Conservation (phyloP, 106 monocot species). For the Cymbidium sinense region DNA sequence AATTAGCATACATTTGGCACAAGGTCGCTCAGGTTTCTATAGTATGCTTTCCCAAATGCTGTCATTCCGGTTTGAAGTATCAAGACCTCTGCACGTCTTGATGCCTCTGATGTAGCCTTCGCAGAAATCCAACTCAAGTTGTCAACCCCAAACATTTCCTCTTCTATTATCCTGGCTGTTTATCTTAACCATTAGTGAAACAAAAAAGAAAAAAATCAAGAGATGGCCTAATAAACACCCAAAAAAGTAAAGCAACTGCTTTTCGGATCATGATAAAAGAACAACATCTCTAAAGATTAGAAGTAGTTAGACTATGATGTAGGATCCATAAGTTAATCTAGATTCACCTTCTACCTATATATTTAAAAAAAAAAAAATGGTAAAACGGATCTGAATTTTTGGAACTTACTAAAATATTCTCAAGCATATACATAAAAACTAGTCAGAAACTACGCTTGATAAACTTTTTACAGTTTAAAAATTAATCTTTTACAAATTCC, state of each 20-base stretch:
- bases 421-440: no score
- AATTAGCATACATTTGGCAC: conserved; percentile 58
- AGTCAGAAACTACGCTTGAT: no score
- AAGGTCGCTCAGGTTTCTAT: conserved; percentile 66
- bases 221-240: neutral
- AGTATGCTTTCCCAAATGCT: conserved; percentile 79
- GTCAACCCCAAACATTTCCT: conserved; percentile 82
- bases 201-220: neutral
- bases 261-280: neutral
- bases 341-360: neutral
- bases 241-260: neutral
- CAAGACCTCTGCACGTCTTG: conserved; percentile 46
- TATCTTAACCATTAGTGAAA: conserved; percentile 9
- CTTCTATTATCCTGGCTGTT: conserved; percentile 84
- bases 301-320: neutral
- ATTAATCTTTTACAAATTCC: neutral
- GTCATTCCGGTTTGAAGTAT: conserved; percentile 89
- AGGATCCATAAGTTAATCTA: neutral
- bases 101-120: conserved; percentile 64
- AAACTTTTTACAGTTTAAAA: no score
- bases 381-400: neutral
- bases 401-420: neutral
- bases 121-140: conserved; percentile 90
- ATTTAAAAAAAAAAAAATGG: neutral
- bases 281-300: no score